Percentiles rank a stretch among this genome's conserved stretches.
Evolutionary conservation across 108 stramenopile genomes (phyloP).

Genomic region (Aurantiochytrium sp.): DNA sequence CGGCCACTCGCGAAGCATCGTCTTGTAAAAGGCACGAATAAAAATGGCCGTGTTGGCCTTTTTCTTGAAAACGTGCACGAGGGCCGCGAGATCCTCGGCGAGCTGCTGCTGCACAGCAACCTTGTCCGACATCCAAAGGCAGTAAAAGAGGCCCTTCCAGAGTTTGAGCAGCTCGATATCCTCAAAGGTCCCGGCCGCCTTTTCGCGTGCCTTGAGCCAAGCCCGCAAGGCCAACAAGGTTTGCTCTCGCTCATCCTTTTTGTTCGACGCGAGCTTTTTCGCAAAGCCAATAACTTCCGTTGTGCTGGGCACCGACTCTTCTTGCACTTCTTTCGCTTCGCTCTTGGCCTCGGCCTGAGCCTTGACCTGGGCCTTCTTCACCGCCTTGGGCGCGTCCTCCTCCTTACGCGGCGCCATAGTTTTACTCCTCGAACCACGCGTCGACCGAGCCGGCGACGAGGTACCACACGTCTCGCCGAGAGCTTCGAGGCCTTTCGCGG

Average conservation of each 20-base stretch:
- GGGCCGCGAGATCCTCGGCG: not conserved
- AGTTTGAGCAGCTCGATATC: not conserved
- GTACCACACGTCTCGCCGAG: too few species aligned
- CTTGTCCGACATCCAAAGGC: conserved; percentile 25
- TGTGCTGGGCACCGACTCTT: not conserved
- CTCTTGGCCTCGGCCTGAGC: not conserved
- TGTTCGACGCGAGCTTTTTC: conserved; percentile 10
- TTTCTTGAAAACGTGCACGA: not conserved
- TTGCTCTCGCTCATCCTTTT: conserved; percentile 11
- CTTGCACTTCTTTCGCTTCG: not conserved
- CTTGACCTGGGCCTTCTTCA: not conserved
- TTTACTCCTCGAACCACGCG: too few species aligned
- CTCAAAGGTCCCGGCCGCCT: not conserved
- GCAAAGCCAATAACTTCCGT: not conserved
- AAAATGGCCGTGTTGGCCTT: not conserved
- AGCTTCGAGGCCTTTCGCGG: too few species aligned
- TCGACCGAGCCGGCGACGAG: too few species aligned
- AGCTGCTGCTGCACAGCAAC: not conserved
- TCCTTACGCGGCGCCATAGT: not conserved
- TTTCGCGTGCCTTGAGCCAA: not conserved
- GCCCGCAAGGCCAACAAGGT: not conserved
- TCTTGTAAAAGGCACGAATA: not conserved
- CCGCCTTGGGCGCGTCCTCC: not conserved
- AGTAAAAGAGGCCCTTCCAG: conserved; percentile 23
- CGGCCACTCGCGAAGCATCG: conserved; percentile 15